A percentile compares a stretch with the other conserved stretches of the same genome.
Conservation (phyloP, 345 rosid species). For the Heritiera littoralis region DNA sequence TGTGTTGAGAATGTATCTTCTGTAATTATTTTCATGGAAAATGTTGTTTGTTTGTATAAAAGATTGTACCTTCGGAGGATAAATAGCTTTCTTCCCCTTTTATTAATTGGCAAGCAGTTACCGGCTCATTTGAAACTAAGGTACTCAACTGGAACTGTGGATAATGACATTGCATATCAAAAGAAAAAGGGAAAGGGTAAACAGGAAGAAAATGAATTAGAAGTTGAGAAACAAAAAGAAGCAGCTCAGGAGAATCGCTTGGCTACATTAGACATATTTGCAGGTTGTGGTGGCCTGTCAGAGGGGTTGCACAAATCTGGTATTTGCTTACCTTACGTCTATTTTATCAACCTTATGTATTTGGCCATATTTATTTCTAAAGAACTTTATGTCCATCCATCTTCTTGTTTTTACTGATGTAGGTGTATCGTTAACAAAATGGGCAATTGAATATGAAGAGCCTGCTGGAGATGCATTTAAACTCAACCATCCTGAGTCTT, state of each 20-base stretch:
- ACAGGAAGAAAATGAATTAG: conserved; percentile 45
- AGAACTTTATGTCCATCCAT: background rate
- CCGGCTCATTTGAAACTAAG: conserved; percentile 53
- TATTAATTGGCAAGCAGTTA: conserved; percentile 38
- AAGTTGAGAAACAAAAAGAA: conserved; percentile 33
- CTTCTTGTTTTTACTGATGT: conserved; percentile 4
- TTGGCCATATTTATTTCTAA: background rate
- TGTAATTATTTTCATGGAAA: background rate
- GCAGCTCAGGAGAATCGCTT: conserved; percentile 31
- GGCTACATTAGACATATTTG: conserved; percentile 67
- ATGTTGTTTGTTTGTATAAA: background rate
- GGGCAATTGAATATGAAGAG: conserved; percentile 96
- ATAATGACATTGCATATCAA: conserved; percentile 47
- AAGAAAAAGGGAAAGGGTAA: conserved; percentile 78
- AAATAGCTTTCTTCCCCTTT: background rate
- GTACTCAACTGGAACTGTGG: conserved; percentile 41
- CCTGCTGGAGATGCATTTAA: conserved; percentile 84
- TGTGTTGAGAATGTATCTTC: background rate
- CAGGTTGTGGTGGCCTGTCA: conserved; percentile 80
- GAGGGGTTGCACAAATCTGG: conserved; percentile 58
- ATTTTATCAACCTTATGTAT: background rate
- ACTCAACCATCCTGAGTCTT: conserved; percentile 65
- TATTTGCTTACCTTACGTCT: conserved; percentile 7
- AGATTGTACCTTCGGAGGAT: background rate
- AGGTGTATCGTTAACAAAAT: conserved; percentile 71